Evolutionary conservation across 306 rosid species (phyloP).

Genomic region (Abrus precatorius): DNA sequence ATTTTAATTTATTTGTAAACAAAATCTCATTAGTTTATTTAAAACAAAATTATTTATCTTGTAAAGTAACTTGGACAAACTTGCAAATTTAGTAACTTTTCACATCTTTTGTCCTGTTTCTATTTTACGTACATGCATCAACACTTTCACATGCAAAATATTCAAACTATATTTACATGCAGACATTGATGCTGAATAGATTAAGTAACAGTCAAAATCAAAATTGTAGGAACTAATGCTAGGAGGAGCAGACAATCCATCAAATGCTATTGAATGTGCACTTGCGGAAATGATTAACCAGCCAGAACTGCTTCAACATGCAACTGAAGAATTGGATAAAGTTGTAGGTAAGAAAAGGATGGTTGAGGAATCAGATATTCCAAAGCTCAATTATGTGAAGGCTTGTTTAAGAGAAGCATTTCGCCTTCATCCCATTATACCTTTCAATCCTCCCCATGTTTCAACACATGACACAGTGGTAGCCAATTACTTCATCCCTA

Average conservation of each 20-base stretch:
- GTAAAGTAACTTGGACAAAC: too few species aligned
- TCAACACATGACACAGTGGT: conserved; percentile 44
- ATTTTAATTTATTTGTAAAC: too few species aligned
- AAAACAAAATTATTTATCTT: too few species aligned
- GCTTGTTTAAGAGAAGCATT: neutral
- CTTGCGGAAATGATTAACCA: neutral
- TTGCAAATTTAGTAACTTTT: too few species aligned
- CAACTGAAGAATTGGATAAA: neutral
- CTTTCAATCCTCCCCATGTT: neutral
- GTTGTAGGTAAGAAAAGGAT: neutral
- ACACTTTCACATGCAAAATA: too few species aligned
- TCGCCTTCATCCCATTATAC: neutral
- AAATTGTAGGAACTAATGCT: neutral
- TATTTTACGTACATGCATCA: too few species aligned
- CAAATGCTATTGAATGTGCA: neutral
- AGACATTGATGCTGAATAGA: too few species aligned
- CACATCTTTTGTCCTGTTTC: too few species aligned
- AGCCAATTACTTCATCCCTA: conserved; percentile 56
- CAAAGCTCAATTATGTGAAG: neutral
- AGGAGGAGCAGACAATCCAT: neutral
- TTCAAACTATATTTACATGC: too few species aligned
- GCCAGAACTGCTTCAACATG: neutral
- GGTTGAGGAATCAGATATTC: neutral
- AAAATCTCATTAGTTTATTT: too few species aligned
- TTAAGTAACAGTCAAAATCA: neutral